Percentiles rank a stretch among this genome's conserved stretches.
Conservation (phyloP, 768 basidiomycete genomes). For the Boletus pseudo-olivaceus region DNA sequence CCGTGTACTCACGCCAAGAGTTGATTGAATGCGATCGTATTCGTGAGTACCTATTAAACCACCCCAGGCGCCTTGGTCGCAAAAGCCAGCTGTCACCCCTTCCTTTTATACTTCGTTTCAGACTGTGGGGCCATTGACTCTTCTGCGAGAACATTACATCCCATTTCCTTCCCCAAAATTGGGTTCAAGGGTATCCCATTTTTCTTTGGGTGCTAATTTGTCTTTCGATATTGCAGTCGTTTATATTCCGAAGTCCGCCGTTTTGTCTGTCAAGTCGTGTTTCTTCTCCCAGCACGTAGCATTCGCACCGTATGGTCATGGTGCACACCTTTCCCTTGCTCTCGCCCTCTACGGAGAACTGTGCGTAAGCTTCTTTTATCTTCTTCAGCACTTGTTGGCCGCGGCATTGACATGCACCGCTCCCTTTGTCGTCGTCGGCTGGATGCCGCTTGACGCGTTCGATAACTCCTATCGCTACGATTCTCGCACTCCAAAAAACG, state of each 20-base stretch:
- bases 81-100: neutral
- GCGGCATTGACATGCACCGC: conserved; percentile 5
- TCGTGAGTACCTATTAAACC: conserved; percentile 25
- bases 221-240: conserved; percentile 44
- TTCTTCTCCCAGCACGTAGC: conserved; percentile 44
- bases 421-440: conserved; percentile 11
- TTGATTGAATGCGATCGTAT: conserved; percentile 21
- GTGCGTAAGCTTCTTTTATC: conserved; percentile 37
- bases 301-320: conserved; percentile 49
- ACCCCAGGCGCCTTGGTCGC: conserved; percentile 9
- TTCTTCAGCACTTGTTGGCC: neutral
- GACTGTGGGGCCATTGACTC: neutral
- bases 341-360: conserved; percentile 63
- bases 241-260: conserved; percentile 56
- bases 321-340: conserved; percentile 57
- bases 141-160: conserved; percentile 1
- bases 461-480: conserved; percentile 3
- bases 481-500: conserved; percentile 12
- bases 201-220: conserved; percentile 5
- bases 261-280: conserved; percentile 61
- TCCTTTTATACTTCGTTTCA: conserved; percentile 1
- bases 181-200: neutral
- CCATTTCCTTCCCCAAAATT: neutral
- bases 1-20: conserved; percentile 24
- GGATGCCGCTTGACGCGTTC: conserved; percentile 8